Base-by-base conservation (phyloP, 495 filamentous ascomycete species). In the Ascodesmis nigricans region DNA sequence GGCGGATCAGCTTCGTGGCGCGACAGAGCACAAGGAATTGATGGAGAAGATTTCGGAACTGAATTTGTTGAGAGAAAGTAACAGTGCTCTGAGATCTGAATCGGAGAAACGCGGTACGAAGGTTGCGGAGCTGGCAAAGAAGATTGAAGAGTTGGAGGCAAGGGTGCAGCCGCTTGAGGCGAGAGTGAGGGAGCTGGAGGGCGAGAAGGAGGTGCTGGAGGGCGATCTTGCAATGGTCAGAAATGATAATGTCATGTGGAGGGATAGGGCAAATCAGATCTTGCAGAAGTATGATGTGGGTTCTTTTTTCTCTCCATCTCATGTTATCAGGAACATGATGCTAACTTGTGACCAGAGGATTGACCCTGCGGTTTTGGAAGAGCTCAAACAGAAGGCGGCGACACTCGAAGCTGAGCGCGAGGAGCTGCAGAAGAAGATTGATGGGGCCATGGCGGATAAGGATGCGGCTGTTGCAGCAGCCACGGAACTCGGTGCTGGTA, bases 41-140 rank as follows among this genome's bases (percentile, higher is more conserved):
- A 76, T 91, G 70, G 71, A 90, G 38, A 93, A 81, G 20, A 64
- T 99, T 29, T 84, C 90, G 38, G 81, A 95, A 55, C 64, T 95
- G 33, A 95, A 95, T 47, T 61, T 91, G 10, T 80, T 87, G 60
- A 76, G 90, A 7, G 87, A 99, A 55, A 91, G 79, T 57, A 87
- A 74, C 42, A 71, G 73, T 28, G 84, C 83, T 1, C 61, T 95
- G 17, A 74, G 90, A 24, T 76, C 73, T 42, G 81, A 93, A 47
- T 67, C 73, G 37, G 73, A 79, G 37, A 75, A 82, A 41, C 70
- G 74, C 6, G 73, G 80, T 42, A 59, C 67, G 11, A 68, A 75
- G 36, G 60, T 93, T 19, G 61, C 67, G 0, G 73, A 78, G 52
- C 84, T 82, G 57, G 64, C 62, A 0, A 59, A 66, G 41, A 75